Evolutionary conservation across 805 yeast genomes (phyloP).

Genomic region (Wickerhamiella parazyma): DNA sequence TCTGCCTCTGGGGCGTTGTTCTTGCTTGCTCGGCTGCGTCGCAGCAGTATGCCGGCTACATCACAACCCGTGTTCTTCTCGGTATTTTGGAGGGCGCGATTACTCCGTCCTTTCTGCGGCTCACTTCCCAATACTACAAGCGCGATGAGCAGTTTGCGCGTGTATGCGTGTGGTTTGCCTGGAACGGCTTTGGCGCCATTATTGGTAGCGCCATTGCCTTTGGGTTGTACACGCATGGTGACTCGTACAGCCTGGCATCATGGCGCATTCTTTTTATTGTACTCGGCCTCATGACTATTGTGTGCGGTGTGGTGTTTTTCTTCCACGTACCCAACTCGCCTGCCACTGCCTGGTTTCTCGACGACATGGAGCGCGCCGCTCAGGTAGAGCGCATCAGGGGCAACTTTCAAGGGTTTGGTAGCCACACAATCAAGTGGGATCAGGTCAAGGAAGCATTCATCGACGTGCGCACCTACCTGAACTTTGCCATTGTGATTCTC

Average conservation of each 20-base stretch:
- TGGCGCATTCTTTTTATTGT: constrained; percentile 48
- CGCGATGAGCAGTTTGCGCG: constrained; percentile 34
- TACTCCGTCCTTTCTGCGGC: constrained; percentile 42
- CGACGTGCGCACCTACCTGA: constrained; percentile 39
- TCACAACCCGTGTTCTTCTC: constrained; percentile 34
- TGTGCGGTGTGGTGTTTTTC: constrained; percentile 21
- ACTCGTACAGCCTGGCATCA: constrained; percentile 22
- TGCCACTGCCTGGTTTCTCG: constrained; percentile 33
- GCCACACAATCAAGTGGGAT: constrained; percentile 35
- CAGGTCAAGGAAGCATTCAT: constrained; percentile 39
- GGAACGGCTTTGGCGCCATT: constrained; percentile 33
- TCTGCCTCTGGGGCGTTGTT: constrained; percentile 37
- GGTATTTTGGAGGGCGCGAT: constrained; percentile 41
- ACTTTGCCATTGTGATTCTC: constrained; percentile 30
- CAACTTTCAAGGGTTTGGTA: constrained; percentile 47
- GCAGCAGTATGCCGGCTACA: constrained; percentile 32
- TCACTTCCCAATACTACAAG: constrained; percentile 48
- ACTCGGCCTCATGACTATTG: constrained; percentile 41
- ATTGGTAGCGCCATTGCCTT: constrained; percentile 38
- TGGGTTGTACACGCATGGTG: constrained; percentile 25
- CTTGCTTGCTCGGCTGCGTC: constrained; percentile 34
- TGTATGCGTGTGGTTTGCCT: constrained; percentile 32
- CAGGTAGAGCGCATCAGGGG: constrained; percentile 40
- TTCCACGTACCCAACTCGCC: constrained; percentile 41
- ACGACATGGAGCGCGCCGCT: constrained; percentile 33